Evolutionary conservation across 1,139 yeast species (phyloP).

Genomic region (Diutina siamensis): DNA sequence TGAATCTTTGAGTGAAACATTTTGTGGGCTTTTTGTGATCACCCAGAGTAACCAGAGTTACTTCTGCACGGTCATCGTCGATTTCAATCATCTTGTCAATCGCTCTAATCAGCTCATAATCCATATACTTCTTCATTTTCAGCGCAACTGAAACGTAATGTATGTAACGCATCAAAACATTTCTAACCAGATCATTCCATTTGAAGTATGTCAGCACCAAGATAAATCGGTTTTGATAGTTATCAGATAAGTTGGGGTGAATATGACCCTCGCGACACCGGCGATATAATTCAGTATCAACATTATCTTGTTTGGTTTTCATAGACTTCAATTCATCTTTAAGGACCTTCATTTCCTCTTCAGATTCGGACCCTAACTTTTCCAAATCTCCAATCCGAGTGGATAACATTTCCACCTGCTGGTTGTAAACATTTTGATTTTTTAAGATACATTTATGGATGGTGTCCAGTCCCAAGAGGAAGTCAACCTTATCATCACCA

Average conservation of each 20-base stretch:
- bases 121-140: constrained; percentile 20
- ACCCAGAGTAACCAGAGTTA: not conserved
- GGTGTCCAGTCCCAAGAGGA: not conserved
- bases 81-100: constrained; percentile 14
- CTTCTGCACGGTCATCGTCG: not conserved
- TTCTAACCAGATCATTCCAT: constrained; percentile 31
- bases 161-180: constrained; percentile 24
- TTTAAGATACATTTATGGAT: not conserved
- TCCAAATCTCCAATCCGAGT: not conserved
- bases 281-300: not conserved
- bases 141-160: constrained; percentile 26
- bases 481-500: not conserved
- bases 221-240: constrained; percentile 30
- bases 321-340: not conserved
- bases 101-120: constrained; percentile 28
- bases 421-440: not conserved
- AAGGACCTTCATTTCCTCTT: not conserved
- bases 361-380: not conserved
- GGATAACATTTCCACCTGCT: not conserved
- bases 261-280: not conserved
- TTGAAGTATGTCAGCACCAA: constrained; percentile 30
- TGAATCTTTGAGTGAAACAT: not conserved
- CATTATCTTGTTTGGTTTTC: not conserved
- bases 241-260: constrained; percentile 11
- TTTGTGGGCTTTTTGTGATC: not conserved